phyloP scores from a whole-genome alignment of 805 yeast genomes.

The Barnettozyma populi region DNA sequence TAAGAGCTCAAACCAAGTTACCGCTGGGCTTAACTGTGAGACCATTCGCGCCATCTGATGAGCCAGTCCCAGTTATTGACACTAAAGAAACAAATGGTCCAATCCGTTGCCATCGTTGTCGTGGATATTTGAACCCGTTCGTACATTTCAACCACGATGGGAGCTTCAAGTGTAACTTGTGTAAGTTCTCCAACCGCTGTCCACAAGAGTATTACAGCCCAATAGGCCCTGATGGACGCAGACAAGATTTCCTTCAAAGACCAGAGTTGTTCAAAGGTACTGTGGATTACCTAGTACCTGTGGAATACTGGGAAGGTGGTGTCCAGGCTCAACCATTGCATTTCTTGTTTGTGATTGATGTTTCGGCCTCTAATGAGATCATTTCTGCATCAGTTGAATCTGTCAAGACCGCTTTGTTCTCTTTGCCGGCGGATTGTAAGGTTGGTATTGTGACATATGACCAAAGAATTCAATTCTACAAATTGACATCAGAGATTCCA shows the following conservation, averaged over 20 bases:
- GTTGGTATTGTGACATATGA: slow-evolving; percentile 77
- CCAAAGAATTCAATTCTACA: slow-evolving; percentile 64
- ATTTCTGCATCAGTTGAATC: slow-evolving; percentile 66
- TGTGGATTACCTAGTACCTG: slow-evolving; percentile 78
- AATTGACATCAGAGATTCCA: slow-evolving; percentile 52
- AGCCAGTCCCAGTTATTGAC: slow-evolving; percentile 62
- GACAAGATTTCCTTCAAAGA: slow-evolving; percentile 56
- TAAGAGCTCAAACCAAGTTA: slow-evolving; percentile 62
- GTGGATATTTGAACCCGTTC: slow-evolving; percentile 83
- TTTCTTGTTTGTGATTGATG: slow-evolving; percentile 71
- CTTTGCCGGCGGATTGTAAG: slow-evolving; percentile 26
- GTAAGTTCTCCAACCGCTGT: slow-evolving; percentile 67
- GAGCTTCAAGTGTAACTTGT: slow-evolving; percentile 76
- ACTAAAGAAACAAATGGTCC: slow-evolving; percentile 53
- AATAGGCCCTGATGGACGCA: slow-evolving; percentile 52
- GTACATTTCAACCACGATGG: slow-evolving; percentile 60
- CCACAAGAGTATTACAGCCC: slow-evolving; percentile 64
- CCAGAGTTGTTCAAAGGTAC: slow-evolving; percentile 82
- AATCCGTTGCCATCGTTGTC: slow-evolving; percentile 86
- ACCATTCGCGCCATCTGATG: slow-evolving; percentile 70
- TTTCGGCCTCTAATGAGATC: slow-evolving; percentile 54
- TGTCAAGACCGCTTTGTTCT: slow-evolving; percentile 46
- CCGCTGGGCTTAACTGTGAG: slow-evolving; percentile 79
- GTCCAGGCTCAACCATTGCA: slow-evolving; percentile 45
- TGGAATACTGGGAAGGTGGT: slow-evolving; percentile 51